These are phyloP conservation scores for Synchytrium microbalum DNA, from an alignment of 371 early-diverging fungal species.

Conservation along the genomic window DNA sequence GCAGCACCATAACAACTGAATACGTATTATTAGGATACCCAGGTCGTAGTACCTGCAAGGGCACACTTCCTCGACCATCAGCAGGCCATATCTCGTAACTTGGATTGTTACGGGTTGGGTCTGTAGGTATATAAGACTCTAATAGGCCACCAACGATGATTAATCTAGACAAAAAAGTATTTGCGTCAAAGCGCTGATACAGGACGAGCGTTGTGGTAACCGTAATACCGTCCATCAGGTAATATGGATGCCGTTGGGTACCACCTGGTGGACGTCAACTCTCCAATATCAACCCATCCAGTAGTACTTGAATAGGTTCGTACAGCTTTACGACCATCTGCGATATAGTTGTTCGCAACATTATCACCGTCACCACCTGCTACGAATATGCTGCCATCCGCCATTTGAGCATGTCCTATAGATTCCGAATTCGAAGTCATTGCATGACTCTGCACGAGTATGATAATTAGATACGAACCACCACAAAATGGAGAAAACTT, in stretches of 20 bases:
- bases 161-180: not conserved
- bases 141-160: constrained; percentile 3
- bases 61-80: constrained; percentile 1
- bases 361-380: constrained; percentile 21
- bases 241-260: constrained; percentile 26
- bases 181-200: not conserved
- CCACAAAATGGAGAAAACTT: not conserved
- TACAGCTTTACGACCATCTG: not conserved
- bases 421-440: not conserved
- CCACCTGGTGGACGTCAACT: constrained; percentile 16
- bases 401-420: constrained; percentile 8
- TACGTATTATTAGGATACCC: constrained; percentile 23
- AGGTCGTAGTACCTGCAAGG: constrained; percentile 8
- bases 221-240: constrained; percentile 10
- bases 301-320: not conserved
- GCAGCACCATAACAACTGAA: constrained; percentile 19
- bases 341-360: constrained; percentile 17
- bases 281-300: constrained; percentile 3
- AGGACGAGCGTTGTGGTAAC: not conserved
- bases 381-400: constrained; percentile 12
- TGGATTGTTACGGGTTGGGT: constrained; percentile 18
- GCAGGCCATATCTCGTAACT: constrained; percentile 20
- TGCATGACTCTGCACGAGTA: not conserved
- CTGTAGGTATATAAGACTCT: constrained; percentile 16
- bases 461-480: not conserved